Evolutionary conservation across 2,329 filamentous ascomycete species (phyloP).

Genomic region (Mollisia scopiformis): DNA sequence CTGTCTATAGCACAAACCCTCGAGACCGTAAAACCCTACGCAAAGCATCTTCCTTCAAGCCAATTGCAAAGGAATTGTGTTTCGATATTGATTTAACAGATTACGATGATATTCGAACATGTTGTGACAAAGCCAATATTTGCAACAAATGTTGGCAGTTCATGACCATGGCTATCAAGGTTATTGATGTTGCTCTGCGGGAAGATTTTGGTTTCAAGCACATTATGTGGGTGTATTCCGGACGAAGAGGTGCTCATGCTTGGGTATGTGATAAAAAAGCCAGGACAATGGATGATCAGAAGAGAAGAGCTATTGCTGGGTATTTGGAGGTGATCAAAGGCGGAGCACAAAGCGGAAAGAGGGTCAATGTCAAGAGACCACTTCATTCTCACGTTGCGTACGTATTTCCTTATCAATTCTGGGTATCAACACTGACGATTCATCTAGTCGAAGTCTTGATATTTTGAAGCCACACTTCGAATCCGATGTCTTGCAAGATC

Average conservation of each 20-base stretch:
- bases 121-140: constrained; percentile 91
- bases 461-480: constrained; percentile 85
- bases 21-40: constrained; percentile 88
- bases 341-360: constrained; percentile 83
- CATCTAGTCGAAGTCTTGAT: constrained; percentile 73
- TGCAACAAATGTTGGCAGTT: constrained; percentile 96
- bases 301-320: constrained; percentile 80
- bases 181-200: constrained; percentile 81
- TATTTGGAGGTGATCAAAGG: constrained; percentile 92
- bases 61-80: constrained; percentile 89
- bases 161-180: constrained; percentile 96
- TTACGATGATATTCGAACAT: constrained; percentile 95
- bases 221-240: constrained; percentile 98
- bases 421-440: constrained; percentile 7
- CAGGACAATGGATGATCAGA: constrained; percentile 81
- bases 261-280: constrained; percentile 96
- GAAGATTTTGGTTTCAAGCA: constrained; percentile 98
- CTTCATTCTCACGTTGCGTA: constrained; percentile 86
- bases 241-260: constrained; percentile 92
- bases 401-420: constrained; percentile 34
- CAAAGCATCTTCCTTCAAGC: constrained; percentile 81
- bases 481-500: constrained; percentile 76
- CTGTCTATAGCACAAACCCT: constrained; percentile 93
- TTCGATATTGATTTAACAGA: constrained; percentile 99
- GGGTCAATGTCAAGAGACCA: constrained; percentile 81